phyloP scores from a whole-genome alignment of 352 stramenopile species.

The Globisporangium paroecandrum region DNA sequence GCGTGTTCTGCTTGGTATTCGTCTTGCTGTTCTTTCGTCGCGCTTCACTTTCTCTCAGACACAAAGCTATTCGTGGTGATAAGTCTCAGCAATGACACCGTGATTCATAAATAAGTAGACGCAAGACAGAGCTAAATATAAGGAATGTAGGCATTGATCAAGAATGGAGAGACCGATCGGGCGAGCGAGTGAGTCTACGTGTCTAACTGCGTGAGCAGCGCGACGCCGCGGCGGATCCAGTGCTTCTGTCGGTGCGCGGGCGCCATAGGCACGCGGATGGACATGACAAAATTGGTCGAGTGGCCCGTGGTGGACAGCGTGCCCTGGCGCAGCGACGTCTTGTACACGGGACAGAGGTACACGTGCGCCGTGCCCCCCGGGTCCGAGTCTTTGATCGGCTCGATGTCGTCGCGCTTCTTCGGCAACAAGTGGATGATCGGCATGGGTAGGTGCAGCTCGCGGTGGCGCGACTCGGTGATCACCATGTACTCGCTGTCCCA shows the following conservation, averaged over 20 bases:
- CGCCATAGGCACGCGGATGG: conserved; percentile 89
- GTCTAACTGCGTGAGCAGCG: conserved; percentile 93
- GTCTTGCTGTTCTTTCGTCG: background rate
- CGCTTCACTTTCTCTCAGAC: background rate
- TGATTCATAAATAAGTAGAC: background rate
- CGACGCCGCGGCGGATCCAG: conserved; percentile 93
- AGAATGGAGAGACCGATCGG: background rate
- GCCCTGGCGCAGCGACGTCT: conserved; percentile 88
- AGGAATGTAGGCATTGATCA: background rate
- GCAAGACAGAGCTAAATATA: background rate
- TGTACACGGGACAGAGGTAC: conserved; percentile 92
- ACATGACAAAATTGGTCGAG: conserved; percentile 97
- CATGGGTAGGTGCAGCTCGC: conserved; percentile 86
- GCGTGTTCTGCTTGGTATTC: background rate
- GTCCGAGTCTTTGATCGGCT: conserved; percentile 87
- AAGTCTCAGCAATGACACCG: background rate
- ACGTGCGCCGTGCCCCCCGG: conserved; percentile 87
- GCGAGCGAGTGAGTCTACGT: conserved; percentile 30
- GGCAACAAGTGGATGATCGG: conserved; percentile 86
- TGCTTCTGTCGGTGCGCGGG: conserved; percentile 88
- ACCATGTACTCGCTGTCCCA: conserved; percentile 67
- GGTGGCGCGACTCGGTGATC: conserved; percentile 80
- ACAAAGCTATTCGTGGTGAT: background rate
- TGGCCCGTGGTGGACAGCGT: conserved; percentile 93
- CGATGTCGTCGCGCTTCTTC: conserved; percentile 76